Conservation (phyloP, 1,284 basidiomycete species). For the Boletellus sp. region DNA sequence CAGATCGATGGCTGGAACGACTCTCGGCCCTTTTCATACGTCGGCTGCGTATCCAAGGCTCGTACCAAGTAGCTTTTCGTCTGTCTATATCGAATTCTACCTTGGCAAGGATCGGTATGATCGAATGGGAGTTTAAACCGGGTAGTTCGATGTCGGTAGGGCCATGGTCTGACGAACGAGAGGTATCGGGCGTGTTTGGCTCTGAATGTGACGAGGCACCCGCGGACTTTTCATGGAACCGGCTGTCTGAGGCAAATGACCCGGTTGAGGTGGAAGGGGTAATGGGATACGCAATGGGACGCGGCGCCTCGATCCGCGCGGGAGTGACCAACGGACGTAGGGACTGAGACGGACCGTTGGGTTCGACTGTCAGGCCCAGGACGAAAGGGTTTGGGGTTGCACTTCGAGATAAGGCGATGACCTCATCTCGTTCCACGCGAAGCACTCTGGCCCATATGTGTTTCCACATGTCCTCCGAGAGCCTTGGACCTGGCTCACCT, state of each 20-base stretch:
- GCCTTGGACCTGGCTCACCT: constrained; percentile 67
- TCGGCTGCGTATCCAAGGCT: constrained; percentile 68
- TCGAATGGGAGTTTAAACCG: constrained; percentile 56
- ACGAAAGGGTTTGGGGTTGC: constrained; percentile 41
- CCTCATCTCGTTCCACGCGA: constrained; percentile 60
- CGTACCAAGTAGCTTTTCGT: constrained; percentile 75
- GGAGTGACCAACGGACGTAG: constrained; percentile 50
- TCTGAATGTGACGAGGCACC: constrained; percentile 43
- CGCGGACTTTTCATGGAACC: constrained; percentile 47
- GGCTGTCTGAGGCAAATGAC: constrained; percentile 44
- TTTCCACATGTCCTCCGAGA: constrained; percentile 82
- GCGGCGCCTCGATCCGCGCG: constrained; percentile 33
- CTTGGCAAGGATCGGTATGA: constrained; percentile 81
- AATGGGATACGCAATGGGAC: constrained; percentile 35
- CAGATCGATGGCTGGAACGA: constrained; percentile 30
- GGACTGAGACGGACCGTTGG: constrained; percentile 33
- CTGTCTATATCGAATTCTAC: constrained; percentile 85
- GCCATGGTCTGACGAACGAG: constrained; percentile 42
- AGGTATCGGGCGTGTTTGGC: constrained; percentile 56
- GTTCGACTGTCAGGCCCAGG: constrained; percentile 40
- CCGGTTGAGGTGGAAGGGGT: constrained; percentile 55
- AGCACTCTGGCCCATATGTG: constrained; percentile 74
- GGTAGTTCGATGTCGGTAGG: constrained; percentile 57
- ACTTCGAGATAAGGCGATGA: constrained; percentile 37
- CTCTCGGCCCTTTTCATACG: constrained; percentile 52